Evolutionary conservation across 129 eudicot species (phyloP).

Genomic region (Calendula officinalis): DNA sequence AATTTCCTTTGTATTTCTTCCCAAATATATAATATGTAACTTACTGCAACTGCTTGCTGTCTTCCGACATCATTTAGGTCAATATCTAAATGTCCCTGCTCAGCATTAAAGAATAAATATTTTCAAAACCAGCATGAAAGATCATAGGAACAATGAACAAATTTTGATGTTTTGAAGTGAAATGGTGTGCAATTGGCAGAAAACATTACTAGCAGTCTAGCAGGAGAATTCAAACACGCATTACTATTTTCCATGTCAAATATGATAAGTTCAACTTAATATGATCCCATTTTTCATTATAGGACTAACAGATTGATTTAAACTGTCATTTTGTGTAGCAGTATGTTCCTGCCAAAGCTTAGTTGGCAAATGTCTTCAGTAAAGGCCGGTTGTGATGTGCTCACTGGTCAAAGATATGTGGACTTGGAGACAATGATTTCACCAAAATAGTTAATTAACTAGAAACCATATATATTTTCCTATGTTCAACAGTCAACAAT

Average conservation of each 20-base stretch:
- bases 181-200: constrained; percentile 1
- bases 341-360: background rate
- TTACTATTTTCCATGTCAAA: background rate
- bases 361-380: background rate
- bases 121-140: constrained; percentile 11
- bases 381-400: background rate
- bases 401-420: background rate
- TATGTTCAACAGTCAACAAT: background rate
- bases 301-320: background rate
- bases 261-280: background rate
- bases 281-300: background rate
- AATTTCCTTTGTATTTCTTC: background rate
- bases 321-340: background rate
- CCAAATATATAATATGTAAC: constrained; percentile 24
- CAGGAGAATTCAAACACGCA: background rate
- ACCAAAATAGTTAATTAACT: background rate
- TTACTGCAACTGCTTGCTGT: constrained; percentile 79
- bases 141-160: constrained; percentile 6
- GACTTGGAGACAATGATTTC: background rate
- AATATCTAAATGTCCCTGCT: constrained; percentile 86
- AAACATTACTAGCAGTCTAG: constrained; percentile 5
- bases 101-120: constrained; percentile 19
- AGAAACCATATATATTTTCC: background rate
- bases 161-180: background rate
- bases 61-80: constrained; percentile 84